A percentile compares a stretch with the other conserved stretches of the same genome.
phyloP scores from a whole-genome alignment of 2,329 filamentous ascomycete species.

The Penicillium sp. region DNA sequence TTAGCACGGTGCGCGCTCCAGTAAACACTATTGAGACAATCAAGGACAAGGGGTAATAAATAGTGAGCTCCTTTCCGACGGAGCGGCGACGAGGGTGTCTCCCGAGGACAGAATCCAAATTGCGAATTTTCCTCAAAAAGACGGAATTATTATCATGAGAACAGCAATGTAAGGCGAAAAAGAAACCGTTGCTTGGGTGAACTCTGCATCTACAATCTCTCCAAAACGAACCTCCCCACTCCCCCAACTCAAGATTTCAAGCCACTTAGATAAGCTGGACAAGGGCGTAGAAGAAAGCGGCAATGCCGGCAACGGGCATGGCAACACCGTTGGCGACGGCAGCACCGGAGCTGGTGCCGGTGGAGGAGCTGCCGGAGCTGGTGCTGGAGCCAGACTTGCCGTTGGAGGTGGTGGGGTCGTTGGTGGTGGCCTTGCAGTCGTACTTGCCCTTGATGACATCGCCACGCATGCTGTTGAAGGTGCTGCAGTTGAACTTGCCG shows the following conservation, averaged over 20 bases:
- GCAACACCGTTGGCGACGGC: slow-evolving; percentile 37
- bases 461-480: slow-evolving; percentile 52
- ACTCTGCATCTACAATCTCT: slow-evolving; percentile 37
- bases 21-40: slow-evolving; percentile 21
- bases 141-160: slow-evolving; percentile 45
- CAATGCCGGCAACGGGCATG: slow-evolving; percentile 41
- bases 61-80: slow-evolving; percentile 24
- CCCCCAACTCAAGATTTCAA: slow-evolving; percentile 27
- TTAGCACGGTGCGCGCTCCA: slow-evolving; percentile 15
- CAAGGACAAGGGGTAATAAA: slow-evolving; percentile 14
- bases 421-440: slow-evolving; percentile 49
- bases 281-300: slow-evolving; percentile 46
- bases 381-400: slow-evolving; percentile 33
- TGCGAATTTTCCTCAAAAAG: slow-evolving; percentile 33
- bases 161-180: slow-evolving; percentile 33
- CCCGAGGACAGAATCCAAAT: slow-evolving; percentile 24
- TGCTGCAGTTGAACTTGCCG: slow-evolving; percentile 58
- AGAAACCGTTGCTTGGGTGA: slow-evolving; percentile 36
- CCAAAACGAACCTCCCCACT: slow-evolving; percentile 33
- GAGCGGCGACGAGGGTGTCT: slow-evolving; percentile 15
- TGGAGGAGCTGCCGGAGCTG: slow-evolving; percentile 24
- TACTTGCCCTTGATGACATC: slow-evolving; percentile 34
- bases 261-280: slow-evolving; percentile 48
- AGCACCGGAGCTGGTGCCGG: slow-evolving; percentile 38
- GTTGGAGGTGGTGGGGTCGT: slow-evolving; percentile 38